Conservation (phyloP, 2,329 filamentous ascomycete species). For the Talaromyces sp. region DNA sequence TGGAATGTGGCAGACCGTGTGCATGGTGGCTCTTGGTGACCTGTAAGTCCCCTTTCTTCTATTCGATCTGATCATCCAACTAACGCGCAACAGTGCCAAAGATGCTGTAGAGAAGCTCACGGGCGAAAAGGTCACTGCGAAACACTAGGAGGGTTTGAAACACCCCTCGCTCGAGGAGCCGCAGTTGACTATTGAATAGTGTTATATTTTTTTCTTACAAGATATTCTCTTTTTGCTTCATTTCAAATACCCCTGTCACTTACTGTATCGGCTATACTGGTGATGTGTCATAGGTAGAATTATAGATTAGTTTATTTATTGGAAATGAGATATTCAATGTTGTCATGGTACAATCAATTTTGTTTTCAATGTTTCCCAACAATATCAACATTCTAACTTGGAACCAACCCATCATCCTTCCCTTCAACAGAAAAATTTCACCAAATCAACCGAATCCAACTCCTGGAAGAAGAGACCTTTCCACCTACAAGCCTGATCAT, state of each 20-base stretch:
- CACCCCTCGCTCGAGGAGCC: conserved; percentile 30
- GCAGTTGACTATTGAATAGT: not conserved
- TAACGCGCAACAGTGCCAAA: conserved; percentile 55
- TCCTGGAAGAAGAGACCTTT: conserved; percentile 1
- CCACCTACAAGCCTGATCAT: not conserved
- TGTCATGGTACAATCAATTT: not conserved
- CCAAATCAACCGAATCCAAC: too few relatives aligned
- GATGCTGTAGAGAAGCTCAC: conserved; percentile 64
- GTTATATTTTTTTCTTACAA: not conserved
- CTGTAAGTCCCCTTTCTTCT: conserved; percentile 62
- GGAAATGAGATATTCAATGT: not conserved
- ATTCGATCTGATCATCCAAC: conserved; percentile 16
- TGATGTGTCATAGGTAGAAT: not conserved
- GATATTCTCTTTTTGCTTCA: conserved; percentile 5
- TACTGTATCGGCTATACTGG: conserved; percentile 1
- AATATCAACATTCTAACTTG: too few relatives aligned
- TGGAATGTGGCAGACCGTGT: conserved; percentile 98
- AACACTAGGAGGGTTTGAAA: conserved; percentile 55
- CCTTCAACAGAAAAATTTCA: too few relatives aligned
- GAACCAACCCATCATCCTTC: too few relatives aligned
- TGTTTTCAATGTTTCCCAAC: not conserved
- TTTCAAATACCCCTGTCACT: conserved; percentile 2
- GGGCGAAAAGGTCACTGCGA: conserved; percentile 61
- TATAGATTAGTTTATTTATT: conserved; percentile 5
- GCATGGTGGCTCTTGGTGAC: conserved; percentile 98